Evolutionary conservation across 2,329 filamentous ascomycete genomes (phyloP).

Genomic region (Chaetomium strumarium): DNA sequence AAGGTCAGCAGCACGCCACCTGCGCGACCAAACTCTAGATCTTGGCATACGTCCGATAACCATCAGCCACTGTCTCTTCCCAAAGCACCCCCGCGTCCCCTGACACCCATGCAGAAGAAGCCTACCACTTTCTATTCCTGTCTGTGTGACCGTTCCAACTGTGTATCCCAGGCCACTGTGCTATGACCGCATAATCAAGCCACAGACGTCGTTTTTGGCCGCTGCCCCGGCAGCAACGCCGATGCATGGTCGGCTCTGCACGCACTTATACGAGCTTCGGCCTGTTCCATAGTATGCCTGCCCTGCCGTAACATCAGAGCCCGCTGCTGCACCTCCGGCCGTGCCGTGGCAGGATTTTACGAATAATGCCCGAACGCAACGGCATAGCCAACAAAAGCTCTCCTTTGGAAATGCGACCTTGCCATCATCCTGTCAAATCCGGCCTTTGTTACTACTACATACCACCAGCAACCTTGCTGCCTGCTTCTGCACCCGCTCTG

Average conservation of each 20-base stretch:
- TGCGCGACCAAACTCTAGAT: conserved; percentile 3
- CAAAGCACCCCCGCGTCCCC: neutral
- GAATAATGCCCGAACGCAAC: conserved; percentile 7
- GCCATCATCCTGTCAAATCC: neutral
- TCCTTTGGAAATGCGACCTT: conserved; percentile 10
- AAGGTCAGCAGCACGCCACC: conserved; percentile 18
- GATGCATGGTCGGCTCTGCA: conserved; percentile 6
- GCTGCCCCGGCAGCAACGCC: neutral
- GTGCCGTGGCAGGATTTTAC: conserved; percentile 5
- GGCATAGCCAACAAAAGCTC: conserved; percentile 1
- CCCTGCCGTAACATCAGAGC: neutral
- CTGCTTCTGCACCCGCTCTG: neutral
- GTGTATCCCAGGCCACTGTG: neutral
- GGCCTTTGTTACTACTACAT: neutral
- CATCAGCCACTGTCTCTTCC: neutral
- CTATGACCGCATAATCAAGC: conserved; percentile 4
- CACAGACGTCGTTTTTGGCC: neutral
- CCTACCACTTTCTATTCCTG: conserved; percentile 22
- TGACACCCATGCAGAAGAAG: neutral
- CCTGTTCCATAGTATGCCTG: neutral
- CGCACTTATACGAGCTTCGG: conserved; percentile 1
- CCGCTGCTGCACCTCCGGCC: neutral
- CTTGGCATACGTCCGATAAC: conserved; percentile 12
- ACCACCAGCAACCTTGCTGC: neutral
- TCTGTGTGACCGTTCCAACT: conserved; percentile 8